Conservation (phyloP, 2,329 filamentous ascomycete species). For the Coniochaeta hoffmannii region DNA sequence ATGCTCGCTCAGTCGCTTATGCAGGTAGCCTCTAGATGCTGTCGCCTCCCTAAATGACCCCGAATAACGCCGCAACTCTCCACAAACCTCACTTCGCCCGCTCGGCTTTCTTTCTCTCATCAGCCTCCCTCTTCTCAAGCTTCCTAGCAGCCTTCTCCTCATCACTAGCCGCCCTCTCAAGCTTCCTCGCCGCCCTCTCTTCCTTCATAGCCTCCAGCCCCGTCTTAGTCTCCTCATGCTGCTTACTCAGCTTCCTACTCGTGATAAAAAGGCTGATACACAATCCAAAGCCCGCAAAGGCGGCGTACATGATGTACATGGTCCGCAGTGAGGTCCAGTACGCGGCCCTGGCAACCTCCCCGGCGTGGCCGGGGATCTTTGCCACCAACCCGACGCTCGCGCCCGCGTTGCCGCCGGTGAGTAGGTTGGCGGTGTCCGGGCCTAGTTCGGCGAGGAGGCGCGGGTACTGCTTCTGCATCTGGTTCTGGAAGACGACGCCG, state of each 20-base stretch:
- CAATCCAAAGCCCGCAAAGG: constrained; percentile 38
- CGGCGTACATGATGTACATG: constrained; percentile 53
- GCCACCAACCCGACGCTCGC: constrained; percentile 52
- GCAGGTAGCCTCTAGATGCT: not conserved
- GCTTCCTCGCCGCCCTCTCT: constrained; percentile 16
- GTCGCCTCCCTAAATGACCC: too few species aligned
- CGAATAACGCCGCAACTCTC: not conserved
- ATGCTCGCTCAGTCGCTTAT: not conserved
- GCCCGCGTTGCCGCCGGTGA: constrained; percentile 53
- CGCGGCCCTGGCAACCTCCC: constrained; percentile 31
- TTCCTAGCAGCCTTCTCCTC: constrained; percentile 3
- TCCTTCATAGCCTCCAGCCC: constrained; percentile 36
- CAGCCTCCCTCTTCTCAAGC: not conserved
- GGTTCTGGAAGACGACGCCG: constrained; percentile 32
- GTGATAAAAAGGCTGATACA: constrained; percentile 38
- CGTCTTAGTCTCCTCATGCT: constrained; percentile 52
- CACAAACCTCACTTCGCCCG: not conserved
- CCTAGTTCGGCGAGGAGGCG: constrained; percentile 19
- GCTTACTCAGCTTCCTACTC: constrained; percentile 42
- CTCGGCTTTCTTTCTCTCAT: constrained; percentile 2
- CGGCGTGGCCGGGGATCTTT: constrained; percentile 38
- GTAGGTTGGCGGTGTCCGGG: constrained; percentile 35
- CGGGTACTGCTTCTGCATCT: constrained; percentile 28
- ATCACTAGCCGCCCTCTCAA: constrained; percentile 3
- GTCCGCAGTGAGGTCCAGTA: constrained; percentile 42